Percentiles rank a stretch among this genome's conserved stretches.
Conservation (phyloP, 768 basidiomycete species). For the Suillus luteus region DNA sequence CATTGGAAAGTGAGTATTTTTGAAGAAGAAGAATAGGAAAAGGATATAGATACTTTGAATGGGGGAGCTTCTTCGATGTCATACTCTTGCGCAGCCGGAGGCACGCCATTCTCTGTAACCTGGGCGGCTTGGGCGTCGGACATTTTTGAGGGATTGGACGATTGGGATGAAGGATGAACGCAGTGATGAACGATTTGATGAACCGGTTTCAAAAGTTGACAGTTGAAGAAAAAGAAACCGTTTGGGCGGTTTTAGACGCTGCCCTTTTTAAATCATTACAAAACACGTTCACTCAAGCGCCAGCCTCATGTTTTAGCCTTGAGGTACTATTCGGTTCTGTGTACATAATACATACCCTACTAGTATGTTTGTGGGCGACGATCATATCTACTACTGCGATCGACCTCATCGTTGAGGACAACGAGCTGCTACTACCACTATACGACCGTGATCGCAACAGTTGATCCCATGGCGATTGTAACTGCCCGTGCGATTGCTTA, state of each 20-base stretch:
- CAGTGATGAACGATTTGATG: conserved; percentile 63
- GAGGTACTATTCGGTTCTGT: not conserved
- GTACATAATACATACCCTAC: not conserved
- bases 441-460: conserved; percentile 21
- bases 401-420: not conserved
- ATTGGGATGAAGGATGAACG: conserved; percentile 52
- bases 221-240: conserved; percentile 62
- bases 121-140: conserved; percentile 89
- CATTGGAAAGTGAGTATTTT: conserved; percentile 16
- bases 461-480: conserved; percentile 39
- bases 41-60: conserved; percentile 62
- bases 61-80: conserved; percentile 69
- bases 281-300: not conserved
- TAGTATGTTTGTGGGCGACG: not conserved
- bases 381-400: not conserved
- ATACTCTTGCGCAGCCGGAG: conserved; percentile 72
- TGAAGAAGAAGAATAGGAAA: conserved; percentile 24
- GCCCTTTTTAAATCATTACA: conserved; percentile 10
- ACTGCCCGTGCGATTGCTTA: conserved; percentile 28
- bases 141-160: conserved; percentile 67
- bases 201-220: conserved; percentile 83
- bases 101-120: conserved; percentile 82
- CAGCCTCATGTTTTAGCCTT: conserved; percentile 1
- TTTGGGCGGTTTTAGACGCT: conserved; percentile 19
- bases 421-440: not conserved